Base-by-base conservation (phyloP, 192 early-diverging fungal species). In the Podila verticillata region DNA sequence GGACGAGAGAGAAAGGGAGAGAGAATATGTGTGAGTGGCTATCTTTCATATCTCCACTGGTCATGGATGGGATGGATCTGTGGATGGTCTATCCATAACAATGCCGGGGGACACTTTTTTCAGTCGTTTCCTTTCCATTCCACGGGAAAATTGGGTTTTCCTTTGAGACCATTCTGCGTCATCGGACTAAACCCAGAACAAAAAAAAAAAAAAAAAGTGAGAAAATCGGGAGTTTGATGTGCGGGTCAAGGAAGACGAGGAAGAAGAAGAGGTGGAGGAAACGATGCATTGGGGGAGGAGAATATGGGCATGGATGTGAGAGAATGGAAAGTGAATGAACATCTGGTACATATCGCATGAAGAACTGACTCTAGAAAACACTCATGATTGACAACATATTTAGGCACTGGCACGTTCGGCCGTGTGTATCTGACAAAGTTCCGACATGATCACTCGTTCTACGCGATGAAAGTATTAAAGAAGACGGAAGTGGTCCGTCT, bases 331-430 rank as follows among this genome's bases (percentile, higher is more conserved):
- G 20, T 7, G 47, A 30, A 35, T 47, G 54, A 19, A 24, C n/a
- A 54, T 34, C 54, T 59, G 47, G 56, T 30, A 47, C 57, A 36
- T 15, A 57, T 22, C 22, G 32, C 30, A 35, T 24, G 22, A 8
- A 22, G n/a, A 35, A 62, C 61, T 62, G n/a, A 36, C 61, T 22
- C 61, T 57, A 2, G 7, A 51, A 51, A 22, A 30, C 54, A 10
- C 17, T 32, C 54, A 7, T 74, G 39, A 15, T 26, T 66, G n/a
- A 44, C 35, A 17, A 26, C 7, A 5, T n/a, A n/a, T n/a, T 62
- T 90, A 95, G 97, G 97, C 29, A 99, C 97, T 9, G 97, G 97
- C 49, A 99, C 97, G 47, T 99, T 99, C 86, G 97, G 96, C 3
- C 86, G 97, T 36, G 97, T 99, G 15, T 97, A 96, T 80, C 88